A percentile compares a stretch with the other conserved stretches of the same genome.
Evolutionary conservation across 1,284 basidiomycete genomes (phyloP).

Genomic region (Peniophora sp.): DNA sequence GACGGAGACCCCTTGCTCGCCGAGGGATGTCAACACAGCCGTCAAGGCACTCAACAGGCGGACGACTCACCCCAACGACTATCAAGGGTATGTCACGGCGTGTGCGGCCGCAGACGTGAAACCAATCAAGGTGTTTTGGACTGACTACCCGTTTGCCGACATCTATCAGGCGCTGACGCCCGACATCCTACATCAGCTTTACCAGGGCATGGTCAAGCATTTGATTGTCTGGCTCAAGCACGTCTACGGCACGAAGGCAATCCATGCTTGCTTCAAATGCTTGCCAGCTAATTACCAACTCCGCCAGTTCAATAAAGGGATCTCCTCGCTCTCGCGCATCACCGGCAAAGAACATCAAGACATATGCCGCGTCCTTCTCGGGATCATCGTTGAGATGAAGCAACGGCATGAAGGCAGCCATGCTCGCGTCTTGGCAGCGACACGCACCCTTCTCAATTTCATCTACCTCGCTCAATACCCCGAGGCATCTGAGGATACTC

Average conservation of each 20-base stretch:
- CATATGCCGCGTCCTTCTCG: constrained; percentile 7
- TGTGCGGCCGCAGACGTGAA: constrained; percentile 1
- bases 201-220: constrained; percentile 14
- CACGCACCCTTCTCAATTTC: constrained; percentile 6
- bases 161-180: constrained; percentile 24
- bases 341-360: constrained; percentile 7
- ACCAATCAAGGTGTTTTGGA: constrained; percentile 22
- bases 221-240: not conserved
- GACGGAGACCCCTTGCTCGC: no score
- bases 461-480: constrained; percentile 6
- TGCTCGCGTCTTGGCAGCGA: not conserved
- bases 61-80: not conserved
- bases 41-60: not conserved
- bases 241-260: constrained; percentile 2
- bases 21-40: not conserved
- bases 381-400: not conserved
- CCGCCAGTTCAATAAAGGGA: constrained; percentile 17
- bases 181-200: constrained; percentile 28
- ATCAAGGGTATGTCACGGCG: not conserved
- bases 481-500: constrained; percentile 7
- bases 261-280: not conserved
- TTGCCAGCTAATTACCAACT: not conserved
- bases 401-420: not conserved
- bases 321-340: constrained; percentile 9
- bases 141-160: constrained; percentile 18